These are phyloP conservation scores for Glutinoglossum americanum DNA, from an alignment of 495 filamentous ascomycete genomes.

Conservation along the genomic window DNA sequence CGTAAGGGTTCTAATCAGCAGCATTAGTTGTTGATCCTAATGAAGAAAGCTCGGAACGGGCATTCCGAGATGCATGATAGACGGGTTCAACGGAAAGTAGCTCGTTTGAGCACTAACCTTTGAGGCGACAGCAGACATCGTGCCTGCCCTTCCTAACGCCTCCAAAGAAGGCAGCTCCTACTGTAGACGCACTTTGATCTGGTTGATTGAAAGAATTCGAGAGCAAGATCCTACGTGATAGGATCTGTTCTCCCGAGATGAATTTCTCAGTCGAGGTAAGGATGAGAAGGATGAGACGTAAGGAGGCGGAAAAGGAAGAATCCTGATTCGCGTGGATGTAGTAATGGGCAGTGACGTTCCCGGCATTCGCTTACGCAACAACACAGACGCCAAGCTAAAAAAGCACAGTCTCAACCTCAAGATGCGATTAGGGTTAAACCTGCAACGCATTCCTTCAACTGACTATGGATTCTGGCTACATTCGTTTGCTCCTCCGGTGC, in stretches of 20 bases:
- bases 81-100: not conserved
- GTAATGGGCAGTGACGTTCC: not conserved
- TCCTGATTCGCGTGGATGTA: not conserved
- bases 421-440: not conserved
- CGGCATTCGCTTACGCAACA: not conserved
- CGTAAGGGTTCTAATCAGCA: constrained; percentile 50
- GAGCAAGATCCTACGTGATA: constrained; percentile 3
- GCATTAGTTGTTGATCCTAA: not conserved
- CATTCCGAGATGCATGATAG: not conserved
- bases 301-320: constrained; percentile 1
- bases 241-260: constrained; percentile 2
- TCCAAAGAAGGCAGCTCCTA: constrained; percentile 12
- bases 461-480: no score
- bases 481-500: not conserved
- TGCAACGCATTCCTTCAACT: not conserved
- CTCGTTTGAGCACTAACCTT: constrained; percentile 25
- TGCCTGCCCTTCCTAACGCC: constrained; percentile 15
- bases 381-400: not conserved
- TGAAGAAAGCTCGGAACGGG: not conserved
- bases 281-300: not conserved
- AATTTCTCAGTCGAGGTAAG: not conserved
- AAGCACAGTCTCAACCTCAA: not conserved
- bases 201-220: constrained; percentile 4
- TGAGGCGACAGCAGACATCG: constrained; percentile 35
- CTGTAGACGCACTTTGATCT: constrained; percentile 6